Evolutionary conservation across 1,139 yeast genomes (phyloP).

Genomic region (Candida neerlandica): DNA sequence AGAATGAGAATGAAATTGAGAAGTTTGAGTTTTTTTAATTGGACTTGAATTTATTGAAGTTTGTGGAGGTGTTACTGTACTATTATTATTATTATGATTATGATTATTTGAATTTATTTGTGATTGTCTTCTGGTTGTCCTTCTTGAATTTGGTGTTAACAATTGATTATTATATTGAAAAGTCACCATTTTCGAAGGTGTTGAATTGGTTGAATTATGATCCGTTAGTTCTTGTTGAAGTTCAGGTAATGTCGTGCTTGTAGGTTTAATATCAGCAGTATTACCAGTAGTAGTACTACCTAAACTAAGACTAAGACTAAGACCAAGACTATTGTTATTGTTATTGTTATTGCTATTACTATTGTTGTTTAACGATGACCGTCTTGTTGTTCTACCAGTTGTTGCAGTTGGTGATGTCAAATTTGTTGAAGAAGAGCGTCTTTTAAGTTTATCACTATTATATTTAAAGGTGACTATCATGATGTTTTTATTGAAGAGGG

Average conservation of each 20-base stretch:
- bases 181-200: slow-evolving; percentile 17
- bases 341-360: neutral
- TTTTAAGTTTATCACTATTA: slow-evolving; percentile 13
- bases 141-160: slow-evolving; percentile 1
- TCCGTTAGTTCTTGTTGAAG: neutral
- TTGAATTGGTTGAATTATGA: slow-evolving; percentile 1
- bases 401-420: neutral
- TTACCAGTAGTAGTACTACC: neutral
- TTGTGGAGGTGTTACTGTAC: slow-evolving; percentile 4
- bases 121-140: slow-evolving; percentile 2
- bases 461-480: slow-evolving; percentile 19
- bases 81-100: neutral
- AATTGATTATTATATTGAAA: slow-evolving; percentile 14
- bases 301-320: too few species aligned
- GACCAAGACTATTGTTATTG: neutral
- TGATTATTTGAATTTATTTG: neutral
- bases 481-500: neutral
- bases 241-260: too few species aligned
- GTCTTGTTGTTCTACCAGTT: slow-evolving; percentile 5
- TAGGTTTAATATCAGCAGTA: neutral
- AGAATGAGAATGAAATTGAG: too few species aligned
- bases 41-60: slow-evolving; percentile 10
- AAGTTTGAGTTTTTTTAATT: neutral
- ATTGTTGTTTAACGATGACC: neutral
- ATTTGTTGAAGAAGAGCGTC: neutral